A percentile compares a stretch with the other conserved stretches of the same genome.
Evolutionary conservation across 805 yeast species (phyloP).

Genomic region (Pichia membranifaciens): DNA sequence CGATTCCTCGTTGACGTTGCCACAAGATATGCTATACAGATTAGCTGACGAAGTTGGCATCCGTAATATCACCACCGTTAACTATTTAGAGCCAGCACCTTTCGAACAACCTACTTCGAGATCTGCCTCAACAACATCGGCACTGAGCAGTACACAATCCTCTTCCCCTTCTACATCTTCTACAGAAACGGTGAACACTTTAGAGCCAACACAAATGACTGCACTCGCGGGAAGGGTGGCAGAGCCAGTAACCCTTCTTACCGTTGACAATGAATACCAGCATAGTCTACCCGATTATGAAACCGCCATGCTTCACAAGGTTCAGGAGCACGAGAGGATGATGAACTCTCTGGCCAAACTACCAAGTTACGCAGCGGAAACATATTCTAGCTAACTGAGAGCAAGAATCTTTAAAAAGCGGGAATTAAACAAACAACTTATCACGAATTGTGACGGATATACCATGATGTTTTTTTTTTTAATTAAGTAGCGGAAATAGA

Average conservation of each 20-base stretch:
- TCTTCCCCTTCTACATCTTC: not conserved
- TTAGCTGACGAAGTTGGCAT: constrained; percentile 5
- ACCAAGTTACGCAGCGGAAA: constrained; percentile 6
- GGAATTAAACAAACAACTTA: too few relatives aligned
- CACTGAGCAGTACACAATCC: not conserved
- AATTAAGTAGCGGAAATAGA: not conserved
- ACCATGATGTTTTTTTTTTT: not conserved
- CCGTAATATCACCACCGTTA: not conserved
- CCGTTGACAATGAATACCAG: not conserved
- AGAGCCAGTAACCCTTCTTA: not conserved
- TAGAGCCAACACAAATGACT: not conserved
- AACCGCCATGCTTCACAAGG: constrained; percentile 9
- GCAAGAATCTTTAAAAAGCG: too few relatives aligned
- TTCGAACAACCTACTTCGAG: not conserved
- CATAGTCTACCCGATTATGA: constrained; percentile 8
- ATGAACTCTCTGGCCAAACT: constrained; percentile 5
- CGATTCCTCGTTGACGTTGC: constrained; percentile 1
- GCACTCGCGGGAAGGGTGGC: not conserved
- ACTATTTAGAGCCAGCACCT: not conserved
- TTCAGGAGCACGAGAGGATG: constrained; percentile 4
- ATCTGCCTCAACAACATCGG: not conserved
- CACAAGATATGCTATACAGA: constrained; percentile 4
- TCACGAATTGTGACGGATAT: too few relatives aligned
- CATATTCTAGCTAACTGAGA: too few relatives aligned
- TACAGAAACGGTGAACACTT: not conserved